These are phyloP conservation scores for Suillus alpinus DNA, from an alignment of 768 basidiomycete species.

Conservation along the genomic window DNA sequence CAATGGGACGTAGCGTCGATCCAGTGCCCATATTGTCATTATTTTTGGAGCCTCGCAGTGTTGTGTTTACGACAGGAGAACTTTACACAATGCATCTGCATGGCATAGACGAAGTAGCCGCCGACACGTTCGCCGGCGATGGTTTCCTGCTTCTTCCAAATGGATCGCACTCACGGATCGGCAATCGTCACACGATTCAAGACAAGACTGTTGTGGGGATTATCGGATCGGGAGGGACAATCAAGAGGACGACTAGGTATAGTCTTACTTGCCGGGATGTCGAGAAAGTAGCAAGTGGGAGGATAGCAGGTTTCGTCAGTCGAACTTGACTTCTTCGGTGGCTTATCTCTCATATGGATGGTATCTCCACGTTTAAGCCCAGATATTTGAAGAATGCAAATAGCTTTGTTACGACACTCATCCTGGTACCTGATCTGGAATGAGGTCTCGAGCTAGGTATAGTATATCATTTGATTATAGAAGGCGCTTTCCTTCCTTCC, in stretches of 20 bases:
- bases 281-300: conserved; percentile 44
- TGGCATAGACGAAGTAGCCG: conserved; percentile 63
- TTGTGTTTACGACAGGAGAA: conserved; percentile 67
- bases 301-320: background rate
- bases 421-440: background rate
- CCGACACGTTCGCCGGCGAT: conserved; percentile 43
- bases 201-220: conserved; percentile 36
- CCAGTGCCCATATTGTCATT: conserved; percentile 65
- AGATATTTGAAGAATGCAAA: too few relatives aligned
- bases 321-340: background rate
- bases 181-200: conserved; percentile 56
- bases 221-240: conserved; percentile 45
- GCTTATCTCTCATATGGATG: background rate
- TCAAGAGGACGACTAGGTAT: conserved; percentile 61
- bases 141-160: conserved; percentile 22
- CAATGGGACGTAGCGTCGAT: conserved; percentile 55
- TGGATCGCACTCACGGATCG: conserved; percentile 38
- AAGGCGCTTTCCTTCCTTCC: background rate
- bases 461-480: background rate
- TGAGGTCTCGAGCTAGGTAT: background rate
- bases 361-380: background rate
- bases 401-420: background rate
- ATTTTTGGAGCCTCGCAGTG: conserved; percentile 81
- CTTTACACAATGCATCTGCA: conserved; percentile 78
- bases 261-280: conserved; percentile 89